Evolutionary conservation across 306 rosid species (phyloP), one percentile per base, ranked within the genome.

Genomic region (Vigna mungo): DNA sequence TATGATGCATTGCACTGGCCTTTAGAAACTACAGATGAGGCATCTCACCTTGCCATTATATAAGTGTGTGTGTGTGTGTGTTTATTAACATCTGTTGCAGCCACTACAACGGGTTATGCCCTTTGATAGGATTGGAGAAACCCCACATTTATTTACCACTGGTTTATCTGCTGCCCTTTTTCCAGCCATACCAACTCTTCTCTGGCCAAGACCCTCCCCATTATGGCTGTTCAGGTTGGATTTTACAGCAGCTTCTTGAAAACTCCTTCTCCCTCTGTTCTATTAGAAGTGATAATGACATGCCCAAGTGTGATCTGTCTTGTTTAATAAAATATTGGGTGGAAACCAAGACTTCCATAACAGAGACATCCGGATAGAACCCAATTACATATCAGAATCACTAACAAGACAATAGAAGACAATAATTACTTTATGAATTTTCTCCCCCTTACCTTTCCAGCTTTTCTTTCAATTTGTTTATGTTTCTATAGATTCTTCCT

Each of bases 381-480:
- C 18, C 32, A 39, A 23, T 53, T 53, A 37, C 18, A 63, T 14
- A 4, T 63, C 48, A 63, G 69, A 7, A 64, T 64, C 25, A 37
- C 27, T 17, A 64, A 65, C 5, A 56, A 78, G 18, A 7, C 52
- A 30, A 27, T 43, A 30, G 27, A 56, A 78, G 18, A 7, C 52
- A 30, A 27, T 43, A 30, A 43, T 43, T n/a, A 46, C 60, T 9
- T 14, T 34, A 78, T 78, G 41, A 30, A 78, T 78, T 25, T 32
- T 68, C 21, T 48, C 27, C 37, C 11, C 16, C 55, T 8, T 34
- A 56, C 16, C 53, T 4, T 49, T 5, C 43, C 6, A 3, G 39
- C 6, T 25, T 59, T 27, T 56, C 75, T 48, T 18, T 55, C 69
- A 46, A 47, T 69, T 47, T 69, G 52, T 46, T 23, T 41, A 18